Base-by-base conservation (phyloP, 805 yeast species). In the Starmerella sp. region DNA sequence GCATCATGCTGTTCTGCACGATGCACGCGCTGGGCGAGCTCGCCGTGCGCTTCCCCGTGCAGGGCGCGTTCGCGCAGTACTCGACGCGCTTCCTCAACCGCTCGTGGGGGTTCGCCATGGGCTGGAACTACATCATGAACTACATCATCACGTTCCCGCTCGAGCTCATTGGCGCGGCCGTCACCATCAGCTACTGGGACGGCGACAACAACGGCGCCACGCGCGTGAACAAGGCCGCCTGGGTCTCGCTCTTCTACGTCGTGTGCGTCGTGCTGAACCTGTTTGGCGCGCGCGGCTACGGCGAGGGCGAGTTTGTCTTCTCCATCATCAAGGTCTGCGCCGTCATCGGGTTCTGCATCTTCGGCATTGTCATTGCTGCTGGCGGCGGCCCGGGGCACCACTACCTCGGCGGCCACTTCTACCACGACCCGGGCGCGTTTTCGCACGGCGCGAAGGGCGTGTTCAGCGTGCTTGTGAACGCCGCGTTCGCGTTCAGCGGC, bases 401-500 rank as follows among this genome's bases (percentile, higher is more conserved):
- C 44, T 77, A 75, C 60, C 65, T 75, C 54, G 85, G 85, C 28
- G 78, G 72, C 4, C 67, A 64, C 56, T 77, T 76, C 67, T 81
- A 83, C 83, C 73, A 77, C 56, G 60, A 75, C 51, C 84, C 85
- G 0, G 91, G 91, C 51, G 81, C 89, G 0, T 82, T 85, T 63
- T 77, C 80, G 10, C 71, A 75, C 39, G 83, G 78, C 9, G 82
- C 83, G 67, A 82, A 83, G 68, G 89, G 88, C 57, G 78, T 84
- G 51, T 79, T 83, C 64, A 73, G 84, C 0, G 86, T 81, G n/a
- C 79, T 85, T 58, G 83, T 84, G 50, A 80, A 84, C 39, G 88
- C 91, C 14, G 87, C 90, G 0, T 86, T 84, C 67, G 77, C 87
- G 10, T 86, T 80, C 65, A 79, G 84, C 42, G 91, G 91, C 56